A percentile compares a stretch with the other conserved stretches of the same genome.
These are phyloP conservation scores for Lodderomyces elongisporus DNA, from an alignment of 1,139 yeast genomes.

Conservation along the genomic window DNA sequence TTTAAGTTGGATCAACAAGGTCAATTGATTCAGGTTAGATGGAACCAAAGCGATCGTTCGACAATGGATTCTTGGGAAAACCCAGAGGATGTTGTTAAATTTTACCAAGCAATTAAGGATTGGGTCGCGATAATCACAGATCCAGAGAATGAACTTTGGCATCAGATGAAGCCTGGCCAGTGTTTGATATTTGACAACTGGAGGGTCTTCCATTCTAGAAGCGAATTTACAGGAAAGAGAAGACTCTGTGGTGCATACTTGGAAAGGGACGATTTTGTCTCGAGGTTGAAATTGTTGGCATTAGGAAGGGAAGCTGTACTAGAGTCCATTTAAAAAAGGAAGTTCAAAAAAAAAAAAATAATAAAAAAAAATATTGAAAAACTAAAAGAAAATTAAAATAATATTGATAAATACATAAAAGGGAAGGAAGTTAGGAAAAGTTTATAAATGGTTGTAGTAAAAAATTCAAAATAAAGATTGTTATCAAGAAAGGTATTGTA, in stretches of 20 bases:
- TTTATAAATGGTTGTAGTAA: too few species aligned
- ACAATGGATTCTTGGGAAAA: slow-evolving; percentile 56
- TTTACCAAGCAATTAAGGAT: slow-evolving; percentile 55
- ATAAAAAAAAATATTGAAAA: too few species aligned
- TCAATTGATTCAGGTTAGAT: slow-evolving; percentile 59
- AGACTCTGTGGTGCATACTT: slow-evolving; percentile 76
- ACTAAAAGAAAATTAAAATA: too few species aligned
- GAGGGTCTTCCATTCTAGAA: slow-evolving; percentile 71
- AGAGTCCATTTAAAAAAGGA: slow-evolving; percentile 25
- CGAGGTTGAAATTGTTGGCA: slow-evolving; percentile 48
- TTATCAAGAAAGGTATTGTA: too few species aligned
- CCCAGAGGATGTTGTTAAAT: slow-evolving; percentile 51
- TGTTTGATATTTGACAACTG: slow-evolving; percentile 71
- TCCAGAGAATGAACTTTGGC: slow-evolving; percentile 48
- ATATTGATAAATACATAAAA: too few species aligned
- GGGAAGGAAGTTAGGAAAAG: too few species aligned
- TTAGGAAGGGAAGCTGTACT: slow-evolving; percentile 50
- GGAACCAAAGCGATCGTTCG: slow-evolving; percentile 74
- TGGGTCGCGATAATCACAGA: slow-evolving; percentile 56
- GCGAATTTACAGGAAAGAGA: slow-evolving; percentile 65
- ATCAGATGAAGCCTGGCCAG: slow-evolving; percentile 63
- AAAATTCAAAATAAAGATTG: too few species aligned
- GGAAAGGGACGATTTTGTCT: slow-evolving; percentile 64
- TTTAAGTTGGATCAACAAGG: slow-evolving; percentile 54
- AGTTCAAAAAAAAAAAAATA: too few species aligned